These are phyloP conservation scores for Stachybotrys elegans DNA, from an alignment of 2,329 filamentous ascomycete species.

Conservation along the genomic window DNA sequence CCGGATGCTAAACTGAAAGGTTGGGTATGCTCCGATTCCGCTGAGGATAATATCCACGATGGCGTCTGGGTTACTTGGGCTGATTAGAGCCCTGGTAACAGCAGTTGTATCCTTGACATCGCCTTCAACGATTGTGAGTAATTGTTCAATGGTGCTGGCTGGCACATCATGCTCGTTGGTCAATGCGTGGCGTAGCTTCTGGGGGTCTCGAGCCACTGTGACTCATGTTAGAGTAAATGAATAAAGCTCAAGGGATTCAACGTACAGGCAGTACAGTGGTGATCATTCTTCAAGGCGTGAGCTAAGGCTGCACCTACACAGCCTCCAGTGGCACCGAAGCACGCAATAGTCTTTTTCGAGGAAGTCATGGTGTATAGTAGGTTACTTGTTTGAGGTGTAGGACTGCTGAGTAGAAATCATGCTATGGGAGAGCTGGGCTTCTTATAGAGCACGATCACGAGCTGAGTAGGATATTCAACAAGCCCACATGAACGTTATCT, in stretches of 20 bases:
- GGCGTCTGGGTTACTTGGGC: background rate
- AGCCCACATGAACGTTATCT: no score
- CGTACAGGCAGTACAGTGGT: conserved; percentile 3
- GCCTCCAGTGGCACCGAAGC: conserved; percentile 3
- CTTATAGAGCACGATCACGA: background rate
- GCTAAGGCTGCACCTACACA: conserved; percentile 2
- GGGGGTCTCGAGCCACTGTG: background rate
- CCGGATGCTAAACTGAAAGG: conserved; percentile 3
- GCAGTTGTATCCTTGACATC: background rate
- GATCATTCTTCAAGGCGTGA: background rate
- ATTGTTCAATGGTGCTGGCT: background rate
- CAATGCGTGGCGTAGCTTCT: background rate
- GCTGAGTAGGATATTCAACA: no score
- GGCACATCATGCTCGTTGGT: background rate
- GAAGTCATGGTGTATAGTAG: background rate
- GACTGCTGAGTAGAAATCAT: background rate
- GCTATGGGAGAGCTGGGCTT: background rate
- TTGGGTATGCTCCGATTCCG: conserved; percentile 2
- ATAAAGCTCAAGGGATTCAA: background rate
- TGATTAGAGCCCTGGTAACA: background rate
- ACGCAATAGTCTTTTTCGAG: conserved; percentile 1
- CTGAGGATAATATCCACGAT: conserved; percentile 2
- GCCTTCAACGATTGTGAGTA: conserved; percentile 2
- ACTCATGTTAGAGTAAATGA: background rate
- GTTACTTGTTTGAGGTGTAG: background rate